A percentile compares a stretch with the other conserved stretches of the same genome.
Evolutionary conservation across 371 early-diverging fungal species (phyloP).

Genomic region (Mucor racemosus): DNA sequence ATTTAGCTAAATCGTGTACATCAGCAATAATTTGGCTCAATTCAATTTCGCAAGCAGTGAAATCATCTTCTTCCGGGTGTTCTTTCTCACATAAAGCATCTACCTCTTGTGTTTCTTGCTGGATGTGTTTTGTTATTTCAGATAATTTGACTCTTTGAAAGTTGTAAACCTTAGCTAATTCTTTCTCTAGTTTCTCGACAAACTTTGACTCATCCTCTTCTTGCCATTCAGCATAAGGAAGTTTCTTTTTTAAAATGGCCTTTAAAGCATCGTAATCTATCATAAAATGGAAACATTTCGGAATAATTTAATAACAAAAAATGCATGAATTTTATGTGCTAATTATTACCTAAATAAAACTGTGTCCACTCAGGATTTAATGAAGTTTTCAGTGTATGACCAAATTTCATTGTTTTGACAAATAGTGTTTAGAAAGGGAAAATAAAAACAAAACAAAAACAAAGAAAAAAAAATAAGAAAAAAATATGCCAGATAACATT

Average conservation of each 20-base stretch:
- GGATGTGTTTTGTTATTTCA: conserved; percentile 83
- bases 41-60: conserved; percentile 74
- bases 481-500: too few species aligned
- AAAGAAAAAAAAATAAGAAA: background rate
- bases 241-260: conserved; percentile 69
- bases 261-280: conserved; percentile 83
- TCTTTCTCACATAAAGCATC: conserved; percentile 64
- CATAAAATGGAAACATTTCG: background rate
- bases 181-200: conserved; percentile 85
- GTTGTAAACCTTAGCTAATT: conserved; percentile 89
- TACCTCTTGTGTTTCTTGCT: conserved; percentile 68
- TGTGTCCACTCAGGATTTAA: conserved; percentile 84
- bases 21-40: conserved; percentile 84
- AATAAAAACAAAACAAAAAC: conserved; percentile 6
- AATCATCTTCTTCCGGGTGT: conserved; percentile 65
- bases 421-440: background rate
- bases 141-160: conserved; percentile 90
- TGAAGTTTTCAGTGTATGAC: conserved; percentile 76
- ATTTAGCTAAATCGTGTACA: conserved; percentile 88
- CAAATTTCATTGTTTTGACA: conserved; percentile 84
- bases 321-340: background rate
- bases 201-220: conserved; percentile 85
- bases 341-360: conserved; percentile 42
- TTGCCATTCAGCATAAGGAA: conserved; percentile 49
- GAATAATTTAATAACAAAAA: background rate